Evolutionary conservation across 257 asterid genomes (phyloP).

Genomic region (Solanum chilense): DNA sequence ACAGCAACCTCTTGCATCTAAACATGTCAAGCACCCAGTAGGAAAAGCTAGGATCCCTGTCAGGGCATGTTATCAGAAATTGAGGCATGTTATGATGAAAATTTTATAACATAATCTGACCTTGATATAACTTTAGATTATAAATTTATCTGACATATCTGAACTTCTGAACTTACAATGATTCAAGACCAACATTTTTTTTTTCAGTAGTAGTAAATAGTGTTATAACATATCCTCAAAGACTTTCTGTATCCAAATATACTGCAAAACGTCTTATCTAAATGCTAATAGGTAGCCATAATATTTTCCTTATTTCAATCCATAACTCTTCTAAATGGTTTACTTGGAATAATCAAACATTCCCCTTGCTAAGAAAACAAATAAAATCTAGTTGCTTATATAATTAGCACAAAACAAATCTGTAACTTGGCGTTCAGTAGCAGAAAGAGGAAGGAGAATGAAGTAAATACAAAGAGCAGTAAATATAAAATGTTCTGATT

Average conservation of each 20-base stretch:
- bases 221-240: neutral
- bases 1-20: constrained; percentile 99
- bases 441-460: neutral
- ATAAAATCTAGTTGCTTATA: neutral
- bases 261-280: neutral
- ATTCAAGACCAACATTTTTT: neutral
- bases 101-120: neutral
- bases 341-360: neutral
- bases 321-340: neutral
- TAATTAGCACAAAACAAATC: neutral
- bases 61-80: constrained; percentile 95
- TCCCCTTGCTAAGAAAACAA: neutral
- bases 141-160: neutral
- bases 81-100: neutral
- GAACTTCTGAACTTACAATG: neutral
- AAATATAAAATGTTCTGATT: neutral
- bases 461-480: neutral
- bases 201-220: neutral
- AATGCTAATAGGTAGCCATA: neutral
- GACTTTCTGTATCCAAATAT: neutral
- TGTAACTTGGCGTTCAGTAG: neutral
- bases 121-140: neutral
- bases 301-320: neutral
- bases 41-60: constrained; percentile 85
- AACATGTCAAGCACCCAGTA: constrained; percentile 42